Base-by-base conservation (phyloP, 371 early-diverging fungal genomes). In the Rhizopus delemar region DNA sequence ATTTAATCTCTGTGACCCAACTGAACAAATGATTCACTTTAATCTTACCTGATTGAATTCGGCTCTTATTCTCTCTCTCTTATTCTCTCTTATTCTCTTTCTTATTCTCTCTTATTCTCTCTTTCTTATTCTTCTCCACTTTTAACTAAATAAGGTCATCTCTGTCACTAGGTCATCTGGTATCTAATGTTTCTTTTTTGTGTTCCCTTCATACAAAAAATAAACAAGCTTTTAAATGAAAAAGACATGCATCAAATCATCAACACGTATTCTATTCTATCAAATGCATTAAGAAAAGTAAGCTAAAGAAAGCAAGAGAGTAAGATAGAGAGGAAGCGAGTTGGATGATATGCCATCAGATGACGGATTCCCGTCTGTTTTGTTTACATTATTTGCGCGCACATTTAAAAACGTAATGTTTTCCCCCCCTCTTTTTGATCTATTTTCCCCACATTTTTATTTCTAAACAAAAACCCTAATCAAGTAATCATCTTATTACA, bases 141-240 rank as follows among this genome's bases (percentile, higher is more conserved):
- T 29, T 48, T 48, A 12, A 7, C 48, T 29, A 48, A 48, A 48
- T 48, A 29, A 48, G 48, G 48, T 29, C 8, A 48, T 15, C 48
- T 48, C 22, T 22, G 22, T 48, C 4, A 28, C 8, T 29, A 48
- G 48, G 48, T 48, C 48, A 48, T 15, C 48, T 29, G 48, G n/a
- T 29, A 48, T 8, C 48, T 48, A n/a, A 29, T 22, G 9, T 48
- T 28, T 48, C 15, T 9, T 48, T 48, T 45, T 11, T n/a, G 22
- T 6, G 13, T 13, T 3, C n/a, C 46, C 22, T 45, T 22, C n/a
- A 15, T n/a, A 45, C n/a, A 16, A 2, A 16, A 12, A 13, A 45
- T 45, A 45, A n/a, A 11, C 7, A 45, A 12, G 2, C 7, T 48
- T 29, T 7, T 48, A 48, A 29, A 29, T n/a, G 7, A 48, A 48